Evolutionary conservation across 2,329 filamentous ascomycete species (phyloP).

Genomic region (Hymenoscyphus albidus): DNA sequence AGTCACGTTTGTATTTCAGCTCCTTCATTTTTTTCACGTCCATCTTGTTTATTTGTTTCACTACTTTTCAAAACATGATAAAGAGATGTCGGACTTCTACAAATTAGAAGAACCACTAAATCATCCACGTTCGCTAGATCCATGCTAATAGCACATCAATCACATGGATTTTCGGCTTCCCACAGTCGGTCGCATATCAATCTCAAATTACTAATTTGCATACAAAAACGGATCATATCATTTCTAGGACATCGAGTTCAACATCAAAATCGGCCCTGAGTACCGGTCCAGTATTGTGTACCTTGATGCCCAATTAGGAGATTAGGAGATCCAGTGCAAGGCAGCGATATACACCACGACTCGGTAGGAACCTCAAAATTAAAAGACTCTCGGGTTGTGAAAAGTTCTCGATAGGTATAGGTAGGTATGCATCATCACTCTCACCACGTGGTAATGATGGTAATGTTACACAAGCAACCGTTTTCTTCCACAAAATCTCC

Average conservation of each 20-base stretch:
- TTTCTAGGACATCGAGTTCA: not conserved
- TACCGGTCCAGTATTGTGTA: not conserved
- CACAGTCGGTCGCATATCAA: not conserved
- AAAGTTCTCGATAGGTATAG: too few species aligned
- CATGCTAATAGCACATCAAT: too few species aligned
- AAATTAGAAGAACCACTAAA: too few species aligned
- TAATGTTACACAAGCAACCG: too few species aligned
- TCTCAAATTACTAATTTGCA: not conserved
- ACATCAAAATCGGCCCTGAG: not conserved
- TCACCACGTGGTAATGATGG: too few species aligned
- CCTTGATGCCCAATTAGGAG: not conserved
- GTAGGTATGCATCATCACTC: too few species aligned
- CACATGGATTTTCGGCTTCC: not conserved
- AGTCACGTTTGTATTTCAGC: not conserved
- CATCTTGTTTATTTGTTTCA: not conserved
- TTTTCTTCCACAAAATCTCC: too few species aligned
- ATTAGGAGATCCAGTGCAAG: not conserved
- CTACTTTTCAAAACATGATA: not conserved
- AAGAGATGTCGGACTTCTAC: too few species aligned
- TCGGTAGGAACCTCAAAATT: too few species aligned
- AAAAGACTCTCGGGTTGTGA: not conserved
- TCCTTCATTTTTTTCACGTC: not conserved
- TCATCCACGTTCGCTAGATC: too few species aligned
- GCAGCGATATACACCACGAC: not conserved
- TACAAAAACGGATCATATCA: not conserved